A percentile compares a stretch with the other conserved stretches of the same genome.
These are phyloP conservation scores for Fraxinus cuspidata DNA, from an alignment of 257 asterid species.

Conservation along the genomic window DNA sequence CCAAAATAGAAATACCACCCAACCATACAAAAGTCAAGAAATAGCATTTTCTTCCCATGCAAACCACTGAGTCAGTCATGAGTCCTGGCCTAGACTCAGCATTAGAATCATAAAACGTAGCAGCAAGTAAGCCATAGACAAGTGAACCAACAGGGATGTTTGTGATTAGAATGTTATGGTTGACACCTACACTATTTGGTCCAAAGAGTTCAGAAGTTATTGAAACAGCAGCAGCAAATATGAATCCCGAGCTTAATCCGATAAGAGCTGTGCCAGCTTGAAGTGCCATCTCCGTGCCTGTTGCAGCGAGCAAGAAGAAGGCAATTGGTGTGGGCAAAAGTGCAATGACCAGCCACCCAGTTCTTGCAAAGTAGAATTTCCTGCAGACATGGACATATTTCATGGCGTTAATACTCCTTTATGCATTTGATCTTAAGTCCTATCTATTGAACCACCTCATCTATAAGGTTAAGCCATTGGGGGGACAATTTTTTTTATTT, in stretches of 20 bases:
- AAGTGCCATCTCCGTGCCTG: constrained; percentile 50
- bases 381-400: constrained; percentile 37
- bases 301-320: constrained; percentile 53
- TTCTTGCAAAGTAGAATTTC: constrained; percentile 70
- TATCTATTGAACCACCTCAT: background rate
- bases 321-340: constrained; percentile 75
- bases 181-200: constrained; percentile 73
- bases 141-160: constrained; percentile 92
- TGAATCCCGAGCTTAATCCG: constrained; percentile 91
- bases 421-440: background rate
- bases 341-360: constrained; percentile 85
- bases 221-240: constrained; percentile 88
- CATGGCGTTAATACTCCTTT: background rate
- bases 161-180: constrained; percentile 89
- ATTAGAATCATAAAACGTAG: constrained; percentile 61
- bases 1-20: constrained; percentile 78
- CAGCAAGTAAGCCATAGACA: constrained; percentile 75
- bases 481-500: background rate
- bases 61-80: constrained; percentile 45
- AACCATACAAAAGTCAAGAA: constrained; percentile 71
- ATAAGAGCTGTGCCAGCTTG: constrained; percentile 70
- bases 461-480: background rate
- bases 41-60: constrained; percentile 87
- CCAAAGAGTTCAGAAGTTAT: constrained; percentile 94
- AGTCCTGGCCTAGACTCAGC: constrained; percentile 27